Conservation (phyloP, 2,329 filamentous ascomycete species). For the Pyricularia sp. region DNA sequence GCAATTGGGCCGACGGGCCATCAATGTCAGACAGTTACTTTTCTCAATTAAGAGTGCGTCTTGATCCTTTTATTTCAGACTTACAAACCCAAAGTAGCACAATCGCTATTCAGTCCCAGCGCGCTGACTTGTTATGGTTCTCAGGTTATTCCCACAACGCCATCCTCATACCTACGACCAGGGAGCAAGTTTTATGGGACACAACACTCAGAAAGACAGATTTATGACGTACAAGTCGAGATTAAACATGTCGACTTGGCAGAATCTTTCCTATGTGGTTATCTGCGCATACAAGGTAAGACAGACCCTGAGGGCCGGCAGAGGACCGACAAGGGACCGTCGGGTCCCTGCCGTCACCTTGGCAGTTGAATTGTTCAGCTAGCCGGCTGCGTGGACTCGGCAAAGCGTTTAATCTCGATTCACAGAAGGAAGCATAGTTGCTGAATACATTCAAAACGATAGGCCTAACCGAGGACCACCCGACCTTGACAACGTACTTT, state of each 20-base stretch:
- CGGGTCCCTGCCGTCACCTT: not conserved
- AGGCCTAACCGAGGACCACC: constrained; percentile 93
- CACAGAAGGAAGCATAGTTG: not conserved
- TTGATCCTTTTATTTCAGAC: not conserved
- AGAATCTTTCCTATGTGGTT: constrained; percentile 91
- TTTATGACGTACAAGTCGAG: constrained; percentile 93
- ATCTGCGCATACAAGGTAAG: constrained; percentile 86
- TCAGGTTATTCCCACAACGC: constrained; percentile 66
- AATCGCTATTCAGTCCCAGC: not conserved
- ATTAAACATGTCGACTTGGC: constrained; percentile 93
- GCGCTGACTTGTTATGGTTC: not conserved
- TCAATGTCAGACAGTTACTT: not conserved
- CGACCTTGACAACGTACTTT: constrained; percentile 96
- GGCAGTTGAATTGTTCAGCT: not conserved
- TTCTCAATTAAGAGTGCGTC: constrained; percentile 1
- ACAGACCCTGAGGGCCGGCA: not conserved
- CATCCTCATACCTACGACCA: constrained; percentile 76
- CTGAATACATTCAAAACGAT: constrained; percentile 25
- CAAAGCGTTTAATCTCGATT: not conserved
- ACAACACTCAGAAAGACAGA: constrained; percentile 85
- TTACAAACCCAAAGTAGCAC: not conserved
- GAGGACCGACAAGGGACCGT: not conserved
- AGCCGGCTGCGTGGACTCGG: not conserved
- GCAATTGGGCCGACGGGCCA: constrained; percentile 1
- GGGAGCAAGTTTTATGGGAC: constrained; percentile 85